Evolutionary conservation across 768 basidiomycete species (phyloP).

Genomic region (Hygrophorus pudorinus): DNA sequence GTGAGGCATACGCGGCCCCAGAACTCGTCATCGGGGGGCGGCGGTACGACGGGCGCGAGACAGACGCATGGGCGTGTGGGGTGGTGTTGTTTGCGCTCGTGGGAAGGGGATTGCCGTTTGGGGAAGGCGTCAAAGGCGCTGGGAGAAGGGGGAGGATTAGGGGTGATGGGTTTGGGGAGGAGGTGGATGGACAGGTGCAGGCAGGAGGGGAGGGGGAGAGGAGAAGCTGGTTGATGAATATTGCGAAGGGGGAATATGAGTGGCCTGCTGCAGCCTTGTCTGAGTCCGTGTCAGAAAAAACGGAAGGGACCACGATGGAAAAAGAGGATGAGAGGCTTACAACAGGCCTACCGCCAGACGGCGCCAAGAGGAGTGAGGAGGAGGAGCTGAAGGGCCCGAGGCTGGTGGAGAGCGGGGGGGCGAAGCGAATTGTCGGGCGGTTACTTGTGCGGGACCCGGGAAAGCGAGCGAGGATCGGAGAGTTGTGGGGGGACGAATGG

Average conservation of each 20-base stretch:
- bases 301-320: conserved; percentile 1
- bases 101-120: conserved; percentile 68
- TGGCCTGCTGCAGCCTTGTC: conserved; percentile 51
- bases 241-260: conserved; percentile 69
- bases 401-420: conserved; percentile 32
- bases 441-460: conserved; percentile 64
- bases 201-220: conserved; percentile 27
- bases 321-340: neutral
- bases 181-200: conserved; percentile 15
- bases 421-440: conserved; percentile 43
- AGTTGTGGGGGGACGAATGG: conserved; percentile 54
- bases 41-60: conserved; percentile 58
- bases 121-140: conserved; percentile 29
- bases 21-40: conserved; percentile 50
- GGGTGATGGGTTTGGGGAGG: conserved; percentile 14
- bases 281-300: neutral
- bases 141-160: conserved; percentile 22
- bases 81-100: conserved; percentile 82
- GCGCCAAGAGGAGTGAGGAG: too few species aligned
- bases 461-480: conserved; percentile 49
- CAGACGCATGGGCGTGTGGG: conserved; percentile 86
- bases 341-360: too few species aligned
- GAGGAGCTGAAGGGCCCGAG: conserved; percentile 26
- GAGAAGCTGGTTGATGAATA: conserved; percentile 60
- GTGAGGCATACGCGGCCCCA: conserved; percentile 81